A percentile compares a stretch with the other conserved stretches of the same genome.
phyloP scores from a whole-genome alignment of 2,329 filamentous ascomycete genomes.

The Graphiopsis chlorocephala region DNA sequence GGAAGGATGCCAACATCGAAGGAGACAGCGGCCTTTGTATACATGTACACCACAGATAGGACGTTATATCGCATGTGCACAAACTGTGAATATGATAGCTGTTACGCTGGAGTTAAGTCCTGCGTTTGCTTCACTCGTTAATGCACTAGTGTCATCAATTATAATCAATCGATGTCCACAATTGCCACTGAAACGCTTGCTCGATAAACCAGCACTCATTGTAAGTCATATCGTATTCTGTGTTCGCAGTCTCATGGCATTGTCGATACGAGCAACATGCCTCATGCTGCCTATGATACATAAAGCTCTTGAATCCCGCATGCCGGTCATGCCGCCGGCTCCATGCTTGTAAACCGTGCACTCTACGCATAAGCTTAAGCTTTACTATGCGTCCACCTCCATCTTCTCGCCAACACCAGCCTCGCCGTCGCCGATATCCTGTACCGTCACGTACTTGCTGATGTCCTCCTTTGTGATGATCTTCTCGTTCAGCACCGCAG shows the following conservation, averaged over 20 bases:
- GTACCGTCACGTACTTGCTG: slow-evolving; percentile 87
- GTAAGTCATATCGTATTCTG: neutral
- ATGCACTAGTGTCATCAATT: neutral
- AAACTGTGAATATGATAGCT: neutral
- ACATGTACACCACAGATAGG: neutral
- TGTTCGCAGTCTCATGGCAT: neutral
- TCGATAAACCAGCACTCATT: neutral
- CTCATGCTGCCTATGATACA: slow-evolving; percentile 10
- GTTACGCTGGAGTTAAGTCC: neutral
- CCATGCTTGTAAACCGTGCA: slow-evolving; percentile 2
- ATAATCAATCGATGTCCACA: neutral
- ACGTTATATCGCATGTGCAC: neutral
- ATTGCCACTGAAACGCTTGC: neutral
- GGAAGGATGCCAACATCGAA: neutral
- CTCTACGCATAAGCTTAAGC: neutral
- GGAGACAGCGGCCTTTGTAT: neutral
- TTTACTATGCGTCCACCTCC: slow-evolving; percentile 55
- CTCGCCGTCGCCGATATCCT: slow-evolving; percentile 72
- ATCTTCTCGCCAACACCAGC: slow-evolving; percentile 63
- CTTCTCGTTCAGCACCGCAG: slow-evolving; percentile 92
- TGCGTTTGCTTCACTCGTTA: neutral
- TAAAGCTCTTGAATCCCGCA: slow-evolving; percentile 1
- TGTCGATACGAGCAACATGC: neutral
- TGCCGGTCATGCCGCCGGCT: slow-evolving; percentile 11
- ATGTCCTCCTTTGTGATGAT: slow-evolving; percentile 92